Evolutionary conservation across 2,329 filamentous ascomycete genomes (phyloP).

Genomic region (Pyrenophora graminea): DNA sequence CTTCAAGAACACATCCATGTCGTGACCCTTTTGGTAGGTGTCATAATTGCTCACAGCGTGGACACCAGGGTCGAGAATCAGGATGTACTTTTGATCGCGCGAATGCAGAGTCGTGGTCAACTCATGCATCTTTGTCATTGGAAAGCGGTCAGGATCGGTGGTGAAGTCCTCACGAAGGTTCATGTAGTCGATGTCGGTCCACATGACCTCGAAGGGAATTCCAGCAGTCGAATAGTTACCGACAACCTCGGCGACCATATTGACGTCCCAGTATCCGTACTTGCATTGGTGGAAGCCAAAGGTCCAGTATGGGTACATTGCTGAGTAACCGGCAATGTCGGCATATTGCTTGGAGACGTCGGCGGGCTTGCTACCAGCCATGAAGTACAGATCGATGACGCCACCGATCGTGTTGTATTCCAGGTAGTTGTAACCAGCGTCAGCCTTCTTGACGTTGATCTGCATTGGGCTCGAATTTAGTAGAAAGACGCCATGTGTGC

Average conservation of each 20-base stretch:
- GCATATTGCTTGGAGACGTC: slow-evolving; percentile 57
- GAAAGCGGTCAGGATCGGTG: slow-evolving; percentile 66
- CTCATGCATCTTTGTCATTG: slow-evolving; percentile 64
- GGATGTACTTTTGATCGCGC: slow-evolving; percentile 69
- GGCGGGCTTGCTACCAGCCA: slow-evolving; percentile 53
- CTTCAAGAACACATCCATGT: slow-evolving; percentile 60
- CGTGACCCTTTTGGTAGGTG: slow-evolving; percentile 65
- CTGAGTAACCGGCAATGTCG: slow-evolving; percentile 54
- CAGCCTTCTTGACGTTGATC: slow-evolving; percentile 69
- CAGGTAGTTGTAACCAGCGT: slow-evolving; percentile 66
- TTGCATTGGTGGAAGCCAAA: slow-evolving; percentile 59
- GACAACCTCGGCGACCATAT: slow-evolving; percentile 68
- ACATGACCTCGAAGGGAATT: slow-evolving; percentile 74
- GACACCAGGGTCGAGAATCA: slow-evolving; percentile 73
- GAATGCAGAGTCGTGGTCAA: slow-evolving; percentile 69
- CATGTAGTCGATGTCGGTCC: slow-evolving; percentile 78
- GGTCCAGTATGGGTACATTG: slow-evolving; percentile 58
- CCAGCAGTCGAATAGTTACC: slow-evolving; percentile 67
- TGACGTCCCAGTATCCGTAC: slow-evolving; percentile 61
- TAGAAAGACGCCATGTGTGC: slow-evolving; percentile 46
- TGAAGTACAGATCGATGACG: slow-evolving; percentile 67
- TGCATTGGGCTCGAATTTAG: slow-evolving; percentile 62
- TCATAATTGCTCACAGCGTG: slow-evolving; percentile 58
- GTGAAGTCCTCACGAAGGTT: slow-evolving; percentile 63
- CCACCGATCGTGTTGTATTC: slow-evolving; percentile 82